A percentile compares a stretch with the other conserved stretches of the same genome.
Evolutionary conservation across 345 rosid species (phyloP).

Genomic region (Pistacia integerrima): DNA sequence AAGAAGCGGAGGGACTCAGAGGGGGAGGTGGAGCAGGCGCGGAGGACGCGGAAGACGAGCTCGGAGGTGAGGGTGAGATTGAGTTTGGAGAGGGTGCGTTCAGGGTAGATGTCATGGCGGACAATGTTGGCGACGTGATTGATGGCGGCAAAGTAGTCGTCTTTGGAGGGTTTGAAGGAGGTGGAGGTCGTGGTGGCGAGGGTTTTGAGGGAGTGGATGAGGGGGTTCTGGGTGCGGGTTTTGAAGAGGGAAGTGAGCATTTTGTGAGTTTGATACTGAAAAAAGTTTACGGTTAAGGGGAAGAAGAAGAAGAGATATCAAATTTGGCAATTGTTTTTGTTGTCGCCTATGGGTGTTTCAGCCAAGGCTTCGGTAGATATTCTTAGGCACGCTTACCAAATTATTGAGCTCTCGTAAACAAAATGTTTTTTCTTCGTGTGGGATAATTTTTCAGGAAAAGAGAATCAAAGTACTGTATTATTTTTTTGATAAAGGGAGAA

Average conservation of each 20-base stretch:
- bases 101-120: slow-evolving; percentile 79
- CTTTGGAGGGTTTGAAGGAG: slow-evolving; percentile 33
- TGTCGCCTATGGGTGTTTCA: too few species aligned
- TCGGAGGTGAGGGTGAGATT: slow-evolving; percentile 65
- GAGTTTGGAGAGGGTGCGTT: slow-evolving; percentile 54
- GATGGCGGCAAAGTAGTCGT: slow-evolving; percentile 77
- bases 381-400: too few species aligned
- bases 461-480: too few species aligned
- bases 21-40: slow-evolving; percentile 65
- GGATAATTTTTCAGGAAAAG: too few species aligned
- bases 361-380: too few species aligned
- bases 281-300: too few species aligned
- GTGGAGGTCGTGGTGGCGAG: background rate
- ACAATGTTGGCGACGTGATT: slow-evolving; percentile 80
- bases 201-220: slow-evolving; percentile 13
- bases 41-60: slow-evolving; percentile 85
- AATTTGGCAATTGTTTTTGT: too few species aligned
- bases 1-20: slow-evolving; percentile 82
- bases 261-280: background rate
- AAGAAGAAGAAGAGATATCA: too few species aligned
- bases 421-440: too few species aligned
- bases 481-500: too few species aligned
- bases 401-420: too few species aligned
- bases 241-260: slow-evolving; percentile 7
- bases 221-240: background rate